Evolutionary conservation across 306 rosid genomes (phyloP).

Genomic region (Phaseolus lunatus): DNA sequence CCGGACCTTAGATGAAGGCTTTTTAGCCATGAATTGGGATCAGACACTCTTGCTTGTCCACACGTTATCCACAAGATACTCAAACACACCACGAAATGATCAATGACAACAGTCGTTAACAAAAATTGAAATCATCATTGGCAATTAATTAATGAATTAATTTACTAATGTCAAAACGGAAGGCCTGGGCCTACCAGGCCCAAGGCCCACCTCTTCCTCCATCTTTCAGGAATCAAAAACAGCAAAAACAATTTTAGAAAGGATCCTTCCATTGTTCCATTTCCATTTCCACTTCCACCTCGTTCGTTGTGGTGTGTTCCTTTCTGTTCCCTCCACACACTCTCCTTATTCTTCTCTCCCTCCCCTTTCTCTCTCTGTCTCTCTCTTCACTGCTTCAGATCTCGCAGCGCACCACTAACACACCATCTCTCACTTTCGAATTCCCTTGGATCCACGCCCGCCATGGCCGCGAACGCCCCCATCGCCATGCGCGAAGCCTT

Average conservation of each 20-base stretch:
- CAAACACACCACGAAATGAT: not conserved
- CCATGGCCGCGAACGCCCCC: slow-evolving; percentile 79
- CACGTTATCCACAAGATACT: not conserved
- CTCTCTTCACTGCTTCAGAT: slow-evolving; percentile 51
- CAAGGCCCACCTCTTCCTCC: not conserved
- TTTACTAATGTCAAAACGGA: not conserved
- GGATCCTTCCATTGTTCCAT: not conserved
- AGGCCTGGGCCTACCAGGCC: not conserved
- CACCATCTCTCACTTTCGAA: not conserved
- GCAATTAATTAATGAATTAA: not conserved
- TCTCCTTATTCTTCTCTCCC: slow-evolving; percentile 39
- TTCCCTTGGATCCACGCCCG: slow-evolving; percentile 38
- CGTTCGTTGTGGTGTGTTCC: not conserved
- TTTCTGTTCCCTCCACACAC: slow-evolving; percentile 36
- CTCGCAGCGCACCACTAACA: slow-evolving; percentile 47
- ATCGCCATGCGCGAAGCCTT: slow-evolving; percentile 71
- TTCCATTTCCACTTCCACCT: slow-evolving; percentile 27
- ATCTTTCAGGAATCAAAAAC: not conserved
- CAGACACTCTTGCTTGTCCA: slow-evolving; percentile 13
- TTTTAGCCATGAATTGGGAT: not conserved
- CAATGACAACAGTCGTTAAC: not conserved
- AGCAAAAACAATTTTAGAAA: slow-evolving; percentile 42
- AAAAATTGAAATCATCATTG: not conserved
- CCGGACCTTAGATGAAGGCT: not conserved
- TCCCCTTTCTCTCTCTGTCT: slow-evolving; percentile 5